Evolutionary conservation across 176 grass and related monocot species (phyloP), one percentile per base, ranked within the genome.

Genomic region (Melocanna baccifera): DNA sequence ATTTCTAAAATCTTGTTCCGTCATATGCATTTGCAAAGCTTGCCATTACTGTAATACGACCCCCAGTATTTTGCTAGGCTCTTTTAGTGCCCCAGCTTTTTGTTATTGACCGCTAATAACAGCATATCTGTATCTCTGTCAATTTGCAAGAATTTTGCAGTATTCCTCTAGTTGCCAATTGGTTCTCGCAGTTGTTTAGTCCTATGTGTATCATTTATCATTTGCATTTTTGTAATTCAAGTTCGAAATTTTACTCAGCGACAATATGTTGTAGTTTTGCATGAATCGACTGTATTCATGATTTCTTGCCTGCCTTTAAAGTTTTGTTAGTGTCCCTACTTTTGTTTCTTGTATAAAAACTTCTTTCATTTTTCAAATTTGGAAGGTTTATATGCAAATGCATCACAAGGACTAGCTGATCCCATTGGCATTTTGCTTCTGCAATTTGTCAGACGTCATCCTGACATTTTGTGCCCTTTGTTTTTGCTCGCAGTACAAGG

Each of bases 401-500:
- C 14, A 19, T 47, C 41, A 39, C 9, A 41, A 55, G 62, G 71
- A 15, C 39, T 83, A 68, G 14, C 48, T 51, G 62, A 56, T 39
- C 16, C 12, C 3, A 2, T 42, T 22, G 4, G 6, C 23, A 77
- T 80, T 70, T 22, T n/a, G 32, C 22, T 61, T 47, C 45, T 42
- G 42, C 19, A 13, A 5, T 79, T 71, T 30, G 4, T 40, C 51
- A 14, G 71, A 65, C 16, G 66, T 37, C 4, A 50, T 74, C 28
- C 30, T 84, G 29, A 76, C 66, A 76, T 28, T 77, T 32, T 42
- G 2, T 72, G 7, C 6, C 55, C 37, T 83, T 64, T 42, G 0
- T 77, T 50, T 82, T 25, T 77, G 15, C 36, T 87, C 48, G 51
- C 86, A 94, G 93, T 94, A 92, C 18, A 81, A 90, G 53, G 93